Evolutionary conservation across 768 basidiomycete genomes (phyloP), one percentile per base, ranked within the genome.

Genomic region (Russula virescens): DNA sequence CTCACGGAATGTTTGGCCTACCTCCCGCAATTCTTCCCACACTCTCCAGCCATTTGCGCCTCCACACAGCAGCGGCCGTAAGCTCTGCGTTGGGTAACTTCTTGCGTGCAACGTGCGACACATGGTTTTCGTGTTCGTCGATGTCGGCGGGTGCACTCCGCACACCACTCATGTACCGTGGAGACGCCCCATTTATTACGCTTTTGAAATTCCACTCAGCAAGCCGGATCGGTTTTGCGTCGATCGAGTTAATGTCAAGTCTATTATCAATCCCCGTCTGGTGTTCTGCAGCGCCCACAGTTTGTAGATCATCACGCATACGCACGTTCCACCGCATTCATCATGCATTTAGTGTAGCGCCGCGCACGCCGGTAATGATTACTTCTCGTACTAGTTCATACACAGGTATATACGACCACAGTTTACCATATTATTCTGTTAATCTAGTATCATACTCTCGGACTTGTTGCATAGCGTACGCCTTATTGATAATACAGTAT

Each of bases 21-120:
- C 47, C 58, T 63, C 40, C 62, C 62, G 2, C 51, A 43, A n/a
- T 38, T n/a, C 28, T 63, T 16, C 38, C 3, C 62, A 63, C n/a
- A 42, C 35, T 2, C 19, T 45, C 1, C 19, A 48, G 1, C 28
- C 26, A 0, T 40, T n/a, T 52, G 14, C 38, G 5, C 21, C 43
- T 3, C 23, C n/a, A 1, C 38, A 11, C 38, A 25, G 9, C 34
- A 43, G 31, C 38, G 38, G 38, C 11, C 56, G 54, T 21, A 10
- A 18, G 4, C n/a, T 16, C n/a, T 62, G 55, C 23, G 14, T n/a
- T 5, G 23, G 26, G 11, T 53, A 60, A 19, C 48, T 60, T 7
- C 47, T 45, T 13, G 63, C 63, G 2, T 64, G n/a, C n/a, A n/a
- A n/a, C n/a, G n/a, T n/a, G 63, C 45, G 52, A 60, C 10, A 45